Evolutionary conservation across 164 flowering plant species (phyloP), one percentile per base, ranked within the genome.

Genomic region (Macadamia integrifolia): DNA sequence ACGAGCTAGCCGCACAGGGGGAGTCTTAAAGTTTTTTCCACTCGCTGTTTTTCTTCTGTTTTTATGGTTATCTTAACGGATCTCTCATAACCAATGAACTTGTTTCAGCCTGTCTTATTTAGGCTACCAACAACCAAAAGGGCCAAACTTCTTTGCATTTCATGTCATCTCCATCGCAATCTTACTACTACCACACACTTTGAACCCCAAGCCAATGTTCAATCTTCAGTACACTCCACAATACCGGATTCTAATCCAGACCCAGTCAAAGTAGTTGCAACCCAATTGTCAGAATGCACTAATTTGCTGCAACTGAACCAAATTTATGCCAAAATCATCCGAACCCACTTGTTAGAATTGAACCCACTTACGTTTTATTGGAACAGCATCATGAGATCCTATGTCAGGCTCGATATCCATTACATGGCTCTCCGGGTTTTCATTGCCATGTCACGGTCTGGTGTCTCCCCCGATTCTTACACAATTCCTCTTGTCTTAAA

Each of bases 401-500:
- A 80, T 76, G 72, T 80, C 6, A 72, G 84, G 23, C 77, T 82
- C 0, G 70, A 72, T 9, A 63, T 69, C 30, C 86, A 86, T 2
- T 2, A 6, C 42, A 66, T 74, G 12, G 90, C 85, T 1, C 52
- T 83, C 11, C 31, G 11, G 11, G 69, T 84, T 48, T 83, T 73
- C 75, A 7, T 72, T 23, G 23, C 60, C 62, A 86, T 88, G 89
- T 44, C 68, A 1, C 63, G 78, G 23, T 76, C 85, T 8, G 81
- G 82, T 4, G 71, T 86, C 50, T 60, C 40, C 0, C 87, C 91
- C 0, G 91, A 88, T 72, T 58, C 61, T n/a, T 88, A 81, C 67
- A 82, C 91, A 5, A 49, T 88, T 31, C 93, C 93, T 0, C 77
- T 86, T 13, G 73, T 76, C 1, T 17, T 86, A 29, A 86, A 86